phyloP scores from a whole-genome alignment of 768 basidiomycete species.

The Hericium coralloides region DNA sequence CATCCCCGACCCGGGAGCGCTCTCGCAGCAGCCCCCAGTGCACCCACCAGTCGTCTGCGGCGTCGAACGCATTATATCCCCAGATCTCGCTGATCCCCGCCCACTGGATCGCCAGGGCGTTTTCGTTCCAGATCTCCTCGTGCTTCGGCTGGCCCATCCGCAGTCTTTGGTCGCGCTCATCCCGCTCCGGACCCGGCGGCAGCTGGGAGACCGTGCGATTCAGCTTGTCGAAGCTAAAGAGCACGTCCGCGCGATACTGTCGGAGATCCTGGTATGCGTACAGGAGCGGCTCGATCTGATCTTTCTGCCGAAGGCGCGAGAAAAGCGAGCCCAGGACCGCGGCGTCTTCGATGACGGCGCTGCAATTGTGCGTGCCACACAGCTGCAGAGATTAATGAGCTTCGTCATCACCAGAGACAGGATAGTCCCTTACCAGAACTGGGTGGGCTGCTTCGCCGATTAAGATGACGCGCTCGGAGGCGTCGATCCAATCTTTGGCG shows the following conservation, averaged over 20 bases:
- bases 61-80: slow-evolving; percentile 13
- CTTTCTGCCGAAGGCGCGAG: slow-evolving; percentile 21
- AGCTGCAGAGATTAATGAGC: slow-evolving; percentile 1
- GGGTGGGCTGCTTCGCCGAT: slow-evolving; percentile 11
- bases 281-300: slow-evolving; percentile 23
- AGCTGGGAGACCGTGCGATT: slow-evolving; percentile 1
- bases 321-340: slow-evolving; percentile 31
- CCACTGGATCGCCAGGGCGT: slow-evolving; percentile 8
- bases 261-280: slow-evolving; percentile 27
- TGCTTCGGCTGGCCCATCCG: not conserved
- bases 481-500: slow-evolving; percentile 11
- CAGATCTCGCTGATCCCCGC: slow-evolving; percentile 6
- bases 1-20: not conserved
- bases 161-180: slow-evolving; percentile 3
- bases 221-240: not conserved
- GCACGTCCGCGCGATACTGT: slow-evolving; percentile 3
- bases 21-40: not conserved
- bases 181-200: slow-evolving; percentile 8
- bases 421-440: slow-evolving; percentile 1
- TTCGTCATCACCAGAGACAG: not conserved
- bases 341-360: slow-evolving; percentile 11
- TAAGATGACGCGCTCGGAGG: slow-evolving; percentile 7
- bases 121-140: slow-evolving; percentile 4
- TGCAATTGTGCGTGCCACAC: slow-evolving; percentile 4
- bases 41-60: slow-evolving; percentile 12